These are phyloP conservation scores for Gossypium longicalyx DNA, from an alignment of 345 rosid species.

Conservation along the genomic window DNA sequence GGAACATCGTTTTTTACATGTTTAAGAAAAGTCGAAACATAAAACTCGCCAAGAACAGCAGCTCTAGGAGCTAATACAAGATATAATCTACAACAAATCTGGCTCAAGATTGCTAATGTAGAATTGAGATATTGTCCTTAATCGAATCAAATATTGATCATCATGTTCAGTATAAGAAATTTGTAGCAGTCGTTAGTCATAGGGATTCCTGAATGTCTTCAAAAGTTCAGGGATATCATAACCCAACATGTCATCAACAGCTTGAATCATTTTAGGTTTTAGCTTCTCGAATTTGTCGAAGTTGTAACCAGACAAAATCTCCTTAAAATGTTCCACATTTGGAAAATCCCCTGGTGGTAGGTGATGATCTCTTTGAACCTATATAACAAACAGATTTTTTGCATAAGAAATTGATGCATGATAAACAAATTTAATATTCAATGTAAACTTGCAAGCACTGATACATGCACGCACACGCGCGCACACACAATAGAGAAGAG, in stretches of 20 bases:
- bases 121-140: not conserved
- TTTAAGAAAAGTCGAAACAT: not conserved
- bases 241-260: conserved; percentile 88
- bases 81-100: not conserved
- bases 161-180: not conserved
- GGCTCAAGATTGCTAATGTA: not conserved
- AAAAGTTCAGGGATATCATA: conserved; percentile 82
- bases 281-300: conserved; percentile 84
- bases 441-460: not conserved
- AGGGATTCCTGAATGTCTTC: conserved; percentile 80
- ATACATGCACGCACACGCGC: not conserved
- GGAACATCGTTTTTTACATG: not conserved
- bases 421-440: not conserved
- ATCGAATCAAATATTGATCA: not conserved
- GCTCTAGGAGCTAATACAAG: not conserved
- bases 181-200: conserved; percentile 34
- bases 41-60: not conserved
- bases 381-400: not conserved
- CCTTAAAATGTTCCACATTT: conserved; percentile 71
- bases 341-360: conserved; percentile 92
- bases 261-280: conserved; percentile 84
- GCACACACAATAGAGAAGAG: not conserved
- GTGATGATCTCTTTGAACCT: conserved; percentile 88
- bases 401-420: not conserved
- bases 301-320: conserved; percentile 67